These are phyloP conservation scores for Claviceps capensis DNA, from an alignment of 2,329 filamentous ascomycete species.

Conservation along the genomic window DNA sequence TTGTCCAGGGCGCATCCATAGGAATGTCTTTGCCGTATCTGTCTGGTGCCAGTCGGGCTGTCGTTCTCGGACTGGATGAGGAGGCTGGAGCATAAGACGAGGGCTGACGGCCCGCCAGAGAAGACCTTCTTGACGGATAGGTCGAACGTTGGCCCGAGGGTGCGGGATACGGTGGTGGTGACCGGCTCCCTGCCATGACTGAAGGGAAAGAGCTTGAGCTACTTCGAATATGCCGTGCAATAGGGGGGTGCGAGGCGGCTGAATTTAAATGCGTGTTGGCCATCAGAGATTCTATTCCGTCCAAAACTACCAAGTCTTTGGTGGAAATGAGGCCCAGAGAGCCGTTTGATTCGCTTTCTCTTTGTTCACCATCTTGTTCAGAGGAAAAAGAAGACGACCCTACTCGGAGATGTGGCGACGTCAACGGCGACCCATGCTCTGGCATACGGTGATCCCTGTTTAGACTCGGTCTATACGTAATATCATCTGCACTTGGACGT, in stretches of 20 bases:
- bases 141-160: constrained; percentile 20
- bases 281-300: constrained; percentile 27
- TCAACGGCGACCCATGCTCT: constrained; percentile 17
- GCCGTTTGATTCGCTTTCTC: constrained; percentile 17
- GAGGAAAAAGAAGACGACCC: constrained; percentile 22
- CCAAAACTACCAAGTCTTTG: constrained; percentile 36
- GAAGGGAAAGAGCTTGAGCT: constrained; percentile 21
- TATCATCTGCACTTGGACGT: constrained; percentile 20
- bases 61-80: constrained; percentile 17
- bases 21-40: constrained; percentile 41
- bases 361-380: constrained; percentile 13
- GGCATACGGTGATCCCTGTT: constrained; percentile 24
- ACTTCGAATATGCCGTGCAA: constrained; percentile 19
- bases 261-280: constrained; percentile 27
- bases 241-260: constrained; percentile 20
- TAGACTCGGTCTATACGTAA: constrained; percentile 27
- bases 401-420: constrained; percentile 16
- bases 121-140: constrained; percentile 12
- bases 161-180: constrained; percentile 4
- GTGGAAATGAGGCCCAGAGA: constrained; percentile 40
- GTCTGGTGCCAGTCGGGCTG: constrained; percentile 38
- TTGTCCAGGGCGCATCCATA: constrained; percentile 43
- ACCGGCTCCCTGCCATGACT: constrained; percentile 16
- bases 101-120: constrained; percentile 16
- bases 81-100: not conserved